Base-by-base conservation (phyloP, 2,329 filamentous ascomycete species). In the Phaeosphaeria sp. region DNA sequence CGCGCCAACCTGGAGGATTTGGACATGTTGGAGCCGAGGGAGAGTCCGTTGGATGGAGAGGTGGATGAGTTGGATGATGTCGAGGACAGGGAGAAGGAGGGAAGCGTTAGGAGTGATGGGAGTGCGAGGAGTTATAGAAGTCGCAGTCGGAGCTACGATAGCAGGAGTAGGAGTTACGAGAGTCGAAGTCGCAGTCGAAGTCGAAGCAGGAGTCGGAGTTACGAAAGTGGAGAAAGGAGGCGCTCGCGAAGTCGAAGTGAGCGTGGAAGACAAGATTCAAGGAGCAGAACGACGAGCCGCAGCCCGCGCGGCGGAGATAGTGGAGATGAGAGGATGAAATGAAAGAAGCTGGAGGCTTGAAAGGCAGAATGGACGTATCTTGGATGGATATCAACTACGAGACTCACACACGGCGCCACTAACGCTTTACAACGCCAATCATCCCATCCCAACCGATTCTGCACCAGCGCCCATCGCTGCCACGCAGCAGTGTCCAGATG, bases 1-100 rank as follows among this genome's bases (percentile, higher is more conserved):
- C 84, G 95, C 67, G 88, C 90, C 64, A 85, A 91, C 51, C 75
- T 99, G 63, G 95, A 99, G 80, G 95, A 99, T 75, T 73, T 96
- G 75, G 95, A 96, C 65, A 78, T 93, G 69, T 72, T 99, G 71
- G 94, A 97, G 72, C 90, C 93, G 50, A 85, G 94, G 64, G 85
- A 92, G 36, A 97, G 93, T 77, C 88, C 92, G 36, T 77, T 98
- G 58, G 92, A 90, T 1, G 92, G 93, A 65, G 81, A 83, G 67
- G 82, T 94, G 54, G 91, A 94, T 65, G 88, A 88, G 62, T 72
- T 71, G 27, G 66, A 71, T 27, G 63, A 65, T 13, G 65, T 69
- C 0, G 48, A 17, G 49, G 39, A 53, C 2, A 46, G 39, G 22
- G 23, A 41, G 15, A 46, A 41, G n/a, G 55, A 46, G 33, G 46